phyloP scores from a whole-genome alignment of 768 basidiomycete genomes.

The Amanita muscaria region DNA sequence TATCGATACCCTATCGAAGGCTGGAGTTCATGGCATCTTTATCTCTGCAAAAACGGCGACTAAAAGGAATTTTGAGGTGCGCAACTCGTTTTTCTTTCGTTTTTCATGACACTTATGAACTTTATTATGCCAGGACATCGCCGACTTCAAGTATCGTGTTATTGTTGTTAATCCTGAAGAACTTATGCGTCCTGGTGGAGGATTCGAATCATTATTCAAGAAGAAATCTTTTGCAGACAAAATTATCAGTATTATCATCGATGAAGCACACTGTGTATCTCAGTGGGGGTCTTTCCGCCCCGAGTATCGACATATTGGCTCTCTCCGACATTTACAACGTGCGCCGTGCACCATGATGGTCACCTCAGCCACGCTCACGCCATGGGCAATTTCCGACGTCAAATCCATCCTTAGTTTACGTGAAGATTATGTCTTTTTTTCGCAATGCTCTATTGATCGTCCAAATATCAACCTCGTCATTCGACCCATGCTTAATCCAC shows the following conservation, averaged over 20 bases:
- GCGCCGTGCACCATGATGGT: background rate
- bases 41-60: constrained; percentile 7
- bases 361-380: background rate
- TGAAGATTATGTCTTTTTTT: background rate
- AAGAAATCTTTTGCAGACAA: constrained; percentile 11
- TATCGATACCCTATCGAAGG: background rate
- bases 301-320: constrained; percentile 16
- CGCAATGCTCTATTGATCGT: background rate
- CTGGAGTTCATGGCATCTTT: background rate
- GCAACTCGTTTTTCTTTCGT: no score
- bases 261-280: no score
- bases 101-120: background rate
- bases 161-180: constrained; percentile 16
- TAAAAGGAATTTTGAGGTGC: constrained; percentile 6
- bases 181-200: constrained; percentile 9
- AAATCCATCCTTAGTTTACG: background rate
- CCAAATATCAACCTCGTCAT: background rate
- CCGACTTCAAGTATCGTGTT: constrained; percentile 7
- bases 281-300: no score
- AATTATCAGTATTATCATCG: no score
- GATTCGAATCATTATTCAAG: constrained; percentile 11
- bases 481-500: background rate
- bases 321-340: constrained; percentile 4
- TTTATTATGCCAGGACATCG: constrained; percentile 8
- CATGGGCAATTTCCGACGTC: background rate